Conservation (phyloP, 257 asterid species). For the Hygrophila difformis region DNA sequence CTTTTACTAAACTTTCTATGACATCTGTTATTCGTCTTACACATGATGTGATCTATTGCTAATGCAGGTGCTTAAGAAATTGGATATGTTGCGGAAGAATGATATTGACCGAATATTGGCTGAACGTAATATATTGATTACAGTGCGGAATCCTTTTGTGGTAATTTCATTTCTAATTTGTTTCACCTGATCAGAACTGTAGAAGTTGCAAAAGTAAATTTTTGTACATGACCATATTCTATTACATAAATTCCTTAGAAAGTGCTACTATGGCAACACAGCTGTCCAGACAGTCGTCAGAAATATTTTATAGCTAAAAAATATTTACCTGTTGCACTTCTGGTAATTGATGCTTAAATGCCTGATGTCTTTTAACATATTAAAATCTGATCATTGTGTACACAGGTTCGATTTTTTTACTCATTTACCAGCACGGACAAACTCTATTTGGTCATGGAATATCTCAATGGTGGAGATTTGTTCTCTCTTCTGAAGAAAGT, state of each 20-base stretch:
- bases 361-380: conserved; percentile 6
- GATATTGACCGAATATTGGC: conserved; percentile 94
- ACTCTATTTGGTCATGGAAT: conserved; percentile 96
- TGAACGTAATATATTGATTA: conserved; percentile 87
- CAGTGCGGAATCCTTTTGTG: conserved; percentile 97
- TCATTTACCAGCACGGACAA: conserved; percentile 86
- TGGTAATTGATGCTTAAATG: conserved; percentile 2
- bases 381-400: conserved; percentile 15
- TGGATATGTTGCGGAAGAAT: conserved; percentile 90
- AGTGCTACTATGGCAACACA: neutral
- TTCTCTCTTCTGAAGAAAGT: conserved; percentile 74
- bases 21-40: conserved; percentile 9
- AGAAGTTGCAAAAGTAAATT: neutral
- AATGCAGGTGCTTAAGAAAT: conserved; percentile 80
- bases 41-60: conserved; percentile 24
- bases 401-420: conserved; percentile 90
- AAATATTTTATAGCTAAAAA: neutral
- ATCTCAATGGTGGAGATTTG: conserved; percentile 93
- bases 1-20: conserved; percentile 6
- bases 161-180: conserved; percentile 30
- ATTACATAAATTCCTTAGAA: conserved; percentile 5
- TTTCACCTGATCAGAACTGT: conserved; percentile 15
- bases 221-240: neutral
- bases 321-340: too few species aligned
- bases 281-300: neutral